phyloP scores from a whole-genome alignment of 257 asterid species.

The Solanum okadae region DNA sequence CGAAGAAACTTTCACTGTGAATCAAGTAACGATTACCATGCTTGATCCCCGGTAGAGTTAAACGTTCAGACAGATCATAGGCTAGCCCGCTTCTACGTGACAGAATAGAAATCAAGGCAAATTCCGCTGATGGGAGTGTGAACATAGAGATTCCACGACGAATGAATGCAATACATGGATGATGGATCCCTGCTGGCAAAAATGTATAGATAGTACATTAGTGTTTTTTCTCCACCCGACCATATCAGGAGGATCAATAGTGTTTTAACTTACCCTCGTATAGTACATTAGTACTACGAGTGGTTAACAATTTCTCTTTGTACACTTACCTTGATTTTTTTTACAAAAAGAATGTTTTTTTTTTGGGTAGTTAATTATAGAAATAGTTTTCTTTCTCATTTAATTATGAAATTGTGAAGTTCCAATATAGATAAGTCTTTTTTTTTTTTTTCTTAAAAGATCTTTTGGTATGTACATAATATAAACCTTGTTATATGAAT shows the following conservation, averaged over 20 bases:
- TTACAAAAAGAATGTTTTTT: not conserved
- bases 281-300: not conserved
- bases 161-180: not conserved
- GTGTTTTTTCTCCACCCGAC: not conserved
- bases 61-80: not conserved
- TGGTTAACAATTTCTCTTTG: not conserved
- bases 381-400: not conserved
- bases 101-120: not conserved
- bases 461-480: not conserved
- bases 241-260: not conserved
- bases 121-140: not conserved
- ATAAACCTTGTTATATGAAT: not conserved
- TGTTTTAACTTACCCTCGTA: not conserved
- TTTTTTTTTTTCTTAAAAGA: too few species aligned
- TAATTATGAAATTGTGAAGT: not conserved
- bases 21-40: conserved; percentile 27
- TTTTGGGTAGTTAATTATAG: not conserved
- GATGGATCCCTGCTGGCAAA: not conserved
- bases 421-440: not conserved
- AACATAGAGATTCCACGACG: not conserved
- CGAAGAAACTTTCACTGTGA: conserved; percentile 19
- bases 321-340: not conserved
- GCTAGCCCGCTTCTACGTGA: not conserved
- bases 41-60: conserved; percentile 22
- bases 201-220: not conserved